Conservation (phyloP, 371 early-diverging fungal species). For the Agmasoma carcini region DNA sequence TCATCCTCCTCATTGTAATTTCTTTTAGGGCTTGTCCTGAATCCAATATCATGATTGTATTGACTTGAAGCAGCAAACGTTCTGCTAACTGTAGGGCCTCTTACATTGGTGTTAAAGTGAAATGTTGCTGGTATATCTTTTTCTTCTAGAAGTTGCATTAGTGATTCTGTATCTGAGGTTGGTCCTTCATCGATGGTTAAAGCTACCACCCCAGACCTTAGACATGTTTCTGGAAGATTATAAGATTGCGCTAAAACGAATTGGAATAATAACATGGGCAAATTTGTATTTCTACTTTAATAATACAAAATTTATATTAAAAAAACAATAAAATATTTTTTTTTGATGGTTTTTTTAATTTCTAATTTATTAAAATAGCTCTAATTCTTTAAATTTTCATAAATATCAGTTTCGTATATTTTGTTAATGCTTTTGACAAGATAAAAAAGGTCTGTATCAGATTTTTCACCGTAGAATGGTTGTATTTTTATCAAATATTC, state of each 20-base stretch:
- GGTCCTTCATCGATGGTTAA: conserved; percentile 50
- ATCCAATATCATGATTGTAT: conserved; percentile 50
- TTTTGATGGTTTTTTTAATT: neutral
- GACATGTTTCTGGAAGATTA: conserved; percentile 35
- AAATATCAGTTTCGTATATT: too few species aligned
- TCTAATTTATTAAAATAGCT: neutral
- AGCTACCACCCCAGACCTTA: conserved; percentile 43
- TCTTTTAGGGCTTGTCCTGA: conserved; percentile 47
- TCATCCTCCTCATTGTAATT: conserved; percentile 35
- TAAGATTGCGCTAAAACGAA: neutral
- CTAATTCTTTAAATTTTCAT: conserved; percentile 4
- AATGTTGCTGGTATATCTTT: conserved; percentile 38
- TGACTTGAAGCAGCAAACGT: conserved; percentile 34
- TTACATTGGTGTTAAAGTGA: conserved; percentile 40
- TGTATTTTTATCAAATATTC: too few species aligned
- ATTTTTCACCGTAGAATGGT: too few species aligned
- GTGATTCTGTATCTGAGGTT: conserved; percentile 26
- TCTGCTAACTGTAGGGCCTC: conserved; percentile 11
- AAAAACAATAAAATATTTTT: neutral
- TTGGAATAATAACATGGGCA: neutral
- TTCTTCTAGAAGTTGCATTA: conserved; percentile 33
- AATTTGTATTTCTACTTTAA: neutral
- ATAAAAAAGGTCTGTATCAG: too few species aligned
- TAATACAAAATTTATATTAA: neutral
- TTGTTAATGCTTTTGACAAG: too few species aligned